Conservation (phyloP, 148 eudicot species). For the Chenopodium berlandieri region DNA sequence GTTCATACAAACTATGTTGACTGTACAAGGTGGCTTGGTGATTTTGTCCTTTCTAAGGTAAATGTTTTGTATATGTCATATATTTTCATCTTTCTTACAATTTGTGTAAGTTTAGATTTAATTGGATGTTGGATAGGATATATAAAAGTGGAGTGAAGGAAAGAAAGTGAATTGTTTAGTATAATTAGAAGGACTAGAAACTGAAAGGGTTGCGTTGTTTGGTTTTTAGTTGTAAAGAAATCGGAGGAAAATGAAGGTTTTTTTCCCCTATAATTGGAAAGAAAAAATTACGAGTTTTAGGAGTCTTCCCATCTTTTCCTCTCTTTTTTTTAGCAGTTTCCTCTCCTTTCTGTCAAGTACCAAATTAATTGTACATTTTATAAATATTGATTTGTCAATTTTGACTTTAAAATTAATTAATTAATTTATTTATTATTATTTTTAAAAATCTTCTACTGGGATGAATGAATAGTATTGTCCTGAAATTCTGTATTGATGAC, state of each 20-base stretch:
- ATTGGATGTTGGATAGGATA: neutral
- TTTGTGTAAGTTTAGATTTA: neutral
- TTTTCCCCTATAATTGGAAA: neutral
- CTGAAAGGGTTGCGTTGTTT: neutral
- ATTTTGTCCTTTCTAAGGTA: constrained; percentile 95
- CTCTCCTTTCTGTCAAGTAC: neutral
- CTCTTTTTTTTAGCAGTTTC: neutral
- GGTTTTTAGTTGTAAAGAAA: neutral
- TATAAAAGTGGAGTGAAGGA: neutral
- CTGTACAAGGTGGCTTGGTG: constrained; percentile 98
- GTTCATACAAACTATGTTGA: constrained; percentile 96
- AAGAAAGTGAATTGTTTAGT: neutral
- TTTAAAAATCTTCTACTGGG: neutral
- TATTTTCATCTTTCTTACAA: neutral
- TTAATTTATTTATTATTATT: neutral
- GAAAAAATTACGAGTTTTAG: neutral
- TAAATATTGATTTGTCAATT: neutral
- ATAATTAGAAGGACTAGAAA: neutral
- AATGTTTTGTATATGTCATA: neutral
- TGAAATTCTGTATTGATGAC: neutral
- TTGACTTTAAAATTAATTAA: neutral
- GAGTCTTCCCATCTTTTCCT: neutral
- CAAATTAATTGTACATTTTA: neutral
- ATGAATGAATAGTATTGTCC: neutral
- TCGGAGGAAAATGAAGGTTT: neutral